These are phyloP conservation scores for Rhodamnia rubescens DNA, from an alignment of 345 rosid genomes.

Conservation along the genomic window DNA sequence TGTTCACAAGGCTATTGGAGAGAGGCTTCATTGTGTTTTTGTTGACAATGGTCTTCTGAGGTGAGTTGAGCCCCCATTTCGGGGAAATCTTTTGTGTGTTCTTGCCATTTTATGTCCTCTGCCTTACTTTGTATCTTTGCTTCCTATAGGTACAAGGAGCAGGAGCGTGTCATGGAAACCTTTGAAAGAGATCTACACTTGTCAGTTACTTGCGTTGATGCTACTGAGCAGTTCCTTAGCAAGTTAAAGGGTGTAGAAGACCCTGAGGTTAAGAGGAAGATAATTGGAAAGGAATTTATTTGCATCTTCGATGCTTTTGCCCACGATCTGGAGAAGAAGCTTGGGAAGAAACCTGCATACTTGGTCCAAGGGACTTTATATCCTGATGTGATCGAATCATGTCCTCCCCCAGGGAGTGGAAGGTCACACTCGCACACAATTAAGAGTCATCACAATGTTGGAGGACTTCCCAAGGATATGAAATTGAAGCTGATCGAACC, in stretches of 20 bases:
- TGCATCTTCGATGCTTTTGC: conserved; percentile 73
- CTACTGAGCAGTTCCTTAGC: conserved; percentile 63
- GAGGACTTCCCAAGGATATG: conserved; percentile 99
- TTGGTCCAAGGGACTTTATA: conserved; percentile 95
- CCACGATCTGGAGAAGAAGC: conserved; percentile 57
- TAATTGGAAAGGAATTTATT: conserved; percentile 89
- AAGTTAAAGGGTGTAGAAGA: conserved; percentile 83
- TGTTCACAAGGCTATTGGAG: conserved; percentile 91
- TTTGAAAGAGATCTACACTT: conserved; percentile 80
- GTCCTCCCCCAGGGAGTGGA: conserved; percentile 97
- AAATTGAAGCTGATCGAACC: conserved; percentile 94
- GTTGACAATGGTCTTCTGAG: conserved; percentile 92
- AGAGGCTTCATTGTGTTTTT: conserved; percentile 91
- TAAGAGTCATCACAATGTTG: conserved; percentile 98
- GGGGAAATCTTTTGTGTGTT: background rate
- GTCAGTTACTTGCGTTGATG: conserved; percentile 85
- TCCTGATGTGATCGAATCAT: conserved; percentile 95
- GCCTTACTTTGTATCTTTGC: background rate
- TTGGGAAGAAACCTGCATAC: conserved; percentile 73
- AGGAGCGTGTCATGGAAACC: conserved; percentile 88
- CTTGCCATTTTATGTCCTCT: background rate
- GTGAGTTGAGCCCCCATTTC: conserved; percentile 16
- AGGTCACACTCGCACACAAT: conserved; percentile 91
- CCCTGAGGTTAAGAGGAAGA: conserved; percentile 87
- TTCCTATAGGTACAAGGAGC: conserved; percentile 66